A percentile compares a stretch with the other conserved stretches of the same genome.
These are phyloP conservation scores for Allantophomopsis lycopodina DNA, from an alignment of 2,329 filamentous ascomycete genomes.

Conservation along the genomic window DNA sequence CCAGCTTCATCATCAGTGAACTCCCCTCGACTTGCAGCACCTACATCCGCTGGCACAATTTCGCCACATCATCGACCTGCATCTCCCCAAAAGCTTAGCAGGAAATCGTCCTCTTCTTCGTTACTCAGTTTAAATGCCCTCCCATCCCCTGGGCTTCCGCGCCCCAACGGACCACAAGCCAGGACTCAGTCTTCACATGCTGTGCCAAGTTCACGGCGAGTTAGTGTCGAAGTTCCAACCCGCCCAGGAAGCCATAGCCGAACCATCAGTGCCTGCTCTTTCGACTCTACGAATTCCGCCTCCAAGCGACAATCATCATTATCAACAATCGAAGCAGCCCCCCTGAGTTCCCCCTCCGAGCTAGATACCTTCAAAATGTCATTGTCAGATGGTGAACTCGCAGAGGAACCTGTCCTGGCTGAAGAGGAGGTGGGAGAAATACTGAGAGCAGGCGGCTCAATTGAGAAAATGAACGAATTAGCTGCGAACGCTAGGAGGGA, in stretches of 20 bases:
- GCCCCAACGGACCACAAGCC: conserved; percentile 8
- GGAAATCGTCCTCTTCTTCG: conserved; percentile 11
- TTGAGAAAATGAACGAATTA: conserved; percentile 56
- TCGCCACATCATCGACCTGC: conserved; percentile 26
- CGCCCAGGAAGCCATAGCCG: conserved; percentile 10
- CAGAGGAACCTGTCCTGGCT: conserved; percentile 2
- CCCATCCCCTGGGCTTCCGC: conserved; percentile 9
- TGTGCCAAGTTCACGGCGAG: conserved; percentile 6
- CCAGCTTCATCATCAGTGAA: conserved; percentile 30
- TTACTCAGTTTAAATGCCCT: conserved; percentile 8
- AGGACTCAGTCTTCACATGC: conserved; percentile 11
- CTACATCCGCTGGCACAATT: conserved; percentile 11
- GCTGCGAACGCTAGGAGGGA: conserved; percentile 83
- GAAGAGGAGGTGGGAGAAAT: conserved; percentile 28
- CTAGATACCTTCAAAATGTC: conserved; percentile 7
- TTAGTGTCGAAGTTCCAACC: conserved; percentile 9
- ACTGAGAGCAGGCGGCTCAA: conserved; percentile 36
- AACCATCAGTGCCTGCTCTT: conserved; percentile 14
- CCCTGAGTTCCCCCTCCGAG: conserved; percentile 9
- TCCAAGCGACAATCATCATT: conserved; percentile 10
- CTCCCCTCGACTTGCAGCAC: conserved; percentile 23
- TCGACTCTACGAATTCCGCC: conserved; percentile 5
- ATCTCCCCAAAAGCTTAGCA: conserved; percentile 34
- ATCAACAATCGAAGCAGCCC: conserved; percentile 7
- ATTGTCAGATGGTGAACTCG: background rate